Percentiles rank a stretch among this genome's conserved stretches.
These are phyloP conservation scores for Fonsecaea pugnacius DNA, from an alignment of 2,329 filamentous ascomycete species.

Conservation along the genomic window DNA sequence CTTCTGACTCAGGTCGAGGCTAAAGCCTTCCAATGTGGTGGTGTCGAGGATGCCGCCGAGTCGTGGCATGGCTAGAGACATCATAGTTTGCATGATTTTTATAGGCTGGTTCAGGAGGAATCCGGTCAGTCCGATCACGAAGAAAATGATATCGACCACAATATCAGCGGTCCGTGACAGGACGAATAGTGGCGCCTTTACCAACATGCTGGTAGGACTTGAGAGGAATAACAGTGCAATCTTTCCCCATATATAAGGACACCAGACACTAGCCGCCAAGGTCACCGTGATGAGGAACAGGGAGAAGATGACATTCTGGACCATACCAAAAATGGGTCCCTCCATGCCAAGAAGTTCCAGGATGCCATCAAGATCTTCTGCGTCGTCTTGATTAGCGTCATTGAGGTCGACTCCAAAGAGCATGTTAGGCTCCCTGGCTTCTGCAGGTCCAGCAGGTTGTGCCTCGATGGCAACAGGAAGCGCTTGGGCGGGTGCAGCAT, in stretches of 20 bases:
- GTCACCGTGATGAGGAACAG: conserved; percentile 86
- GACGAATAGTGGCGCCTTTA: conserved; percentile 72
- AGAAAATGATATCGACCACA: conserved; percentile 66
- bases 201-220: conserved; percentile 70
- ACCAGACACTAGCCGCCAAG: conserved; percentile 80
- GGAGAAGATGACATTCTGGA: conserved; percentile 96
- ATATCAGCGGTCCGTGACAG: conserved; percentile 77
- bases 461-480: conserved; percentile 9
- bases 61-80: conserved; percentile 32
- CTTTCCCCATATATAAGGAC: conserved; percentile 91
- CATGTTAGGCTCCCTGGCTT: conserved; percentile 59
- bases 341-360: conserved; percentile 97
- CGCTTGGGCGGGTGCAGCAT: conserved; percentile 22
- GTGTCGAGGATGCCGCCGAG: conserved; percentile 28
- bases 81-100: conserved; percentile 39
- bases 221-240: conserved; percentile 77
- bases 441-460: conserved; percentile 15
- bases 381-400: conserved; percentile 65
- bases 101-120: conserved; percentile 49
- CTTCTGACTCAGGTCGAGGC: conserved; percentile 32
- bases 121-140: conserved; percentile 50
- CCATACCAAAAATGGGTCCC: conserved; percentile 82
- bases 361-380: conserved; percentile 93
- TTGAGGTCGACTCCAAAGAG: conserved; percentile 71
- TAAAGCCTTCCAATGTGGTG: conserved; percentile 25